A percentile compares a stretch with the other conserved stretches of the same genome.
phyloP scores from a whole-genome alignment of 2,329 filamentous ascomycete genomes.

The Fusarium stilboides region DNA sequence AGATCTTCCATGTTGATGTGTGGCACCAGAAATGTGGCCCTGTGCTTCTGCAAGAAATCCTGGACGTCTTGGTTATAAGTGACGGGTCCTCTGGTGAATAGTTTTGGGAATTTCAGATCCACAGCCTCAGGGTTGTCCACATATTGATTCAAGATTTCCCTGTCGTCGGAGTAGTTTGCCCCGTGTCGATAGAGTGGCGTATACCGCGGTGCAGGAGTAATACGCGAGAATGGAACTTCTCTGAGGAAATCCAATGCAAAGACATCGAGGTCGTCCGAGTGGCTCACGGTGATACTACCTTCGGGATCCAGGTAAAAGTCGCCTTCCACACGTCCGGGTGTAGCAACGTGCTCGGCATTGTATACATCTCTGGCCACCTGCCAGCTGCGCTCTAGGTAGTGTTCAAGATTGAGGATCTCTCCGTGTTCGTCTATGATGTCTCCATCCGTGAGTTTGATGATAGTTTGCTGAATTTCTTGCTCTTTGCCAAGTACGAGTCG shows the following conservation, averaged over 20 bases:
- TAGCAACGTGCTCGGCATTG: constrained; percentile 16
- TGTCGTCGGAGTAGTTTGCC: constrained; percentile 35
- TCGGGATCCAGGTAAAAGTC: constrained; percentile 34
- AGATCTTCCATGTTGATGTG: constrained; percentile 45
- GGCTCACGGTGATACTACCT: constrained; percentile 22
- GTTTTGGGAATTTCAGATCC: background rate
- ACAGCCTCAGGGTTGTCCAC: no score
- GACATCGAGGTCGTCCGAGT: constrained; percentile 37
- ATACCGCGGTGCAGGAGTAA: background rate
- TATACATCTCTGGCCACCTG: constrained; percentile 17
- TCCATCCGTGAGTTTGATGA: constrained; percentile 20
- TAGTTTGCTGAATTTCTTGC: constrained; percentile 22
- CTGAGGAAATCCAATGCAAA: constrained; percentile 43
- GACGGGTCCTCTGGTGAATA: background rate
- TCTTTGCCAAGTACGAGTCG: constrained; percentile 27
- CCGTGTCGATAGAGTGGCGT: constrained; percentile 40
- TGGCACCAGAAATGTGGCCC: constrained; percentile 42
- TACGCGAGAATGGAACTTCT: background rate
- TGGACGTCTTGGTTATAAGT: constrained; percentile 30
- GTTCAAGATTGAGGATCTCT: constrained; percentile 8
- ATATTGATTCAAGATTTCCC: background rate
- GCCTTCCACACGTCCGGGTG: constrained; percentile 6
- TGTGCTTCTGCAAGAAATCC: constrained; percentile 18
- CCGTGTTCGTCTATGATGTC: constrained; percentile 1
- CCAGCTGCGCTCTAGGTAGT: constrained; percentile 26